A percentile compares a stretch with the other conserved stretches of the same genome.
Evolutionary conservation across 1,284 basidiomycete species (phyloP).

Genomic region (Naganishia liquefaciens): DNA sequence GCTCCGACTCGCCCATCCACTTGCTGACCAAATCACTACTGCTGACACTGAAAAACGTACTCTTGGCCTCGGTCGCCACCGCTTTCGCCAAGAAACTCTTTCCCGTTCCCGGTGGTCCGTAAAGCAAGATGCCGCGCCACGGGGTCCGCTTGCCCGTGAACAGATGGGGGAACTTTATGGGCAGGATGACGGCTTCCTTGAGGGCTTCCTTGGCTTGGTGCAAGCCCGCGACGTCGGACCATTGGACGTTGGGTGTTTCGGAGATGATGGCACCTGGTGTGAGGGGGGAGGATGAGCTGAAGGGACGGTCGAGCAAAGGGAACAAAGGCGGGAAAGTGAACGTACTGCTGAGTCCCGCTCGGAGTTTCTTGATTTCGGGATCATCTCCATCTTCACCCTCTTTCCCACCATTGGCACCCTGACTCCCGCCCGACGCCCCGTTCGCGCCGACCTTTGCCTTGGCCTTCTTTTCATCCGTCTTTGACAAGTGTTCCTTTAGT

Average conservation of each 20-base stretch:
- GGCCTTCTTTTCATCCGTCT: constrained; percentile 67
- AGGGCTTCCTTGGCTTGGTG: constrained; percentile 92
- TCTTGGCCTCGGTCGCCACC: constrained; percentile 97
- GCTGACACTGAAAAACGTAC: constrained; percentile 96
- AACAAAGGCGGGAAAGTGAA: constrained; percentile 7
- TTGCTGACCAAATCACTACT: constrained; percentile 96
- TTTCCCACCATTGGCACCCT: constrained; percentile 62
- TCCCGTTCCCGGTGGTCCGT: constrained; percentile 94
- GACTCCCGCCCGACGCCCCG: constrained; percentile 62
- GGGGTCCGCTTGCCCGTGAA: constrained; percentile 98
- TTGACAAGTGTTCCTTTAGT: constrained; percentile 78
- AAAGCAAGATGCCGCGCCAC: constrained; percentile 92
- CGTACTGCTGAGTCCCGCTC: constrained; percentile 74
- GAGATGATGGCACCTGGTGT: constrained; percentile 74
- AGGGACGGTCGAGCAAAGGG: not conserved
- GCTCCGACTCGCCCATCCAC: constrained; percentile 98
- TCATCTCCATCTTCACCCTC: constrained; percentile 67
- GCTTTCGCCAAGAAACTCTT: constrained; percentile 96
- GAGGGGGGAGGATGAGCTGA: not conserved
- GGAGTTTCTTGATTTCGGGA: constrained; percentile 91
- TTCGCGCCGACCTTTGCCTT: constrained; percentile 77
- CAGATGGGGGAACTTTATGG: constrained; percentile 97
- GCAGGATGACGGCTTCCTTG: constrained; percentile 97
- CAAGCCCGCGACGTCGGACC: constrained; percentile 97
- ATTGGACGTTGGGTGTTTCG: constrained; percentile 93